Base-by-base conservation (phyloP, 108 stramenopile species). In the Cyclotella kingstonii region DNA sequence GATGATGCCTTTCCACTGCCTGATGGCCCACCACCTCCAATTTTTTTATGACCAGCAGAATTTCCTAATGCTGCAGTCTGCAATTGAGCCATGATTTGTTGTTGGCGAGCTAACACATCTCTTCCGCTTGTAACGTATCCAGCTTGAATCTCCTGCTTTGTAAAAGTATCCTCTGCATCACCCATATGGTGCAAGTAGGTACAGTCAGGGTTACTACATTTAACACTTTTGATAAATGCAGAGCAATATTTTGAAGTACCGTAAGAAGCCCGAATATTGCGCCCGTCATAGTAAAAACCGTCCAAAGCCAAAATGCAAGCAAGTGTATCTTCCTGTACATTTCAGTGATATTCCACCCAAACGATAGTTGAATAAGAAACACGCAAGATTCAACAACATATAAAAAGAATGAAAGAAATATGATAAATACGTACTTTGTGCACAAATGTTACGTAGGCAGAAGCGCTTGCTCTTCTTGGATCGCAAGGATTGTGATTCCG, bases 161-260 rank as follows among this genome's bases (percentile, higher is more conserved):
- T 89, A 60, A 90, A 94, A 19, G 87, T 94, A 60, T 94, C 93
- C 72, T 96, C 96, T n/a, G 80, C 89, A 45, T 95, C 95, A 8
- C 96, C 98, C 84, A 98, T 86, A 48, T 89, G 76, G 65, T 99
- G 98, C 19, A 99, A 65, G 62, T 97, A 99, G 34, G 97, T 92
- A 67, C 98, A 99, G 41, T 99, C 98, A 21, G 96, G 97, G 60
- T 99, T 99, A 65, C 93, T 95, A 77, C 98, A 99, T 15, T 95
- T 84, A 18, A 94, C 86, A 64, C 85, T 89, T 54, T 96, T 95
- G 61, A 99, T 95, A 72, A 97, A 98, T 26, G 93, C 92, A 19
- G 94, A 93, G 72, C 98, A 99, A 62, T 98, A 99, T 83, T 99
- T 99, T 19, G 92, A 96, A 19, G 98, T 99, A 25, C 98, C 98